Conservation (phyloP, 441 rosid species). For the Croton laevigatus region DNA sequence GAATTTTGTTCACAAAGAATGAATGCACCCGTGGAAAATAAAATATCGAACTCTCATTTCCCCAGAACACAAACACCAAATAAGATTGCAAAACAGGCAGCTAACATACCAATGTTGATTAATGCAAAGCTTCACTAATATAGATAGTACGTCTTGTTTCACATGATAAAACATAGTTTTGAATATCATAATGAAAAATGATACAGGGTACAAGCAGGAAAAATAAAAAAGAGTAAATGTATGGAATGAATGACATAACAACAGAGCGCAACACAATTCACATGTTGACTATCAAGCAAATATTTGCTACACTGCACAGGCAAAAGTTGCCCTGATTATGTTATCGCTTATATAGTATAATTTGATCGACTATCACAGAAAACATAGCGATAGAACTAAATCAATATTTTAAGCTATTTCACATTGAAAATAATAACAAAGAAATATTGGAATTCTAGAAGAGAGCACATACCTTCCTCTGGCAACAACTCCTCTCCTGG, state of each 20-base stretch:
- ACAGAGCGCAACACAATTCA: too few species aligned
- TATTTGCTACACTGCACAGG: not conserved
- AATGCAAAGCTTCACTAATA: too few species aligned
- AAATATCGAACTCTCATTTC: not conserved
- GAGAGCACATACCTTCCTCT: conserved; percentile 53
- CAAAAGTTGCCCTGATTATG: not conserved
- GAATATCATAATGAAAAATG: not conserved
- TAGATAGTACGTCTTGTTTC: too few species aligned
- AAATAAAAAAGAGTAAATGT: not conserved
- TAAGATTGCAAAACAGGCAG: not conserved
- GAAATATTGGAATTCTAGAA: conserved; percentile 13
- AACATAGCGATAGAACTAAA: not conserved
- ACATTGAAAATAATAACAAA: conserved; percentile 2
- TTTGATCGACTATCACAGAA: not conserved
- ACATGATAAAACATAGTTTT: not conserved
- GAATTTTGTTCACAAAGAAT: not conserved
- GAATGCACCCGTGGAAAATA: not conserved
- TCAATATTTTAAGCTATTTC: not conserved
- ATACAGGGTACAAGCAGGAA: not conserved
- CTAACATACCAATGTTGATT: not conserved
- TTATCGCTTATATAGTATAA: not conserved
- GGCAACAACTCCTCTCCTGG: conserved; percentile 93
- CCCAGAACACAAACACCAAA: not conserved
- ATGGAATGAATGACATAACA: not conserved
- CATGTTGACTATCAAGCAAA: not conserved